Percentiles rank a stretch among this genome's conserved stretches.
Conservation (phyloP, 306 rosid genomes). For the Cyamopsis tetragonoloba region DNA sequence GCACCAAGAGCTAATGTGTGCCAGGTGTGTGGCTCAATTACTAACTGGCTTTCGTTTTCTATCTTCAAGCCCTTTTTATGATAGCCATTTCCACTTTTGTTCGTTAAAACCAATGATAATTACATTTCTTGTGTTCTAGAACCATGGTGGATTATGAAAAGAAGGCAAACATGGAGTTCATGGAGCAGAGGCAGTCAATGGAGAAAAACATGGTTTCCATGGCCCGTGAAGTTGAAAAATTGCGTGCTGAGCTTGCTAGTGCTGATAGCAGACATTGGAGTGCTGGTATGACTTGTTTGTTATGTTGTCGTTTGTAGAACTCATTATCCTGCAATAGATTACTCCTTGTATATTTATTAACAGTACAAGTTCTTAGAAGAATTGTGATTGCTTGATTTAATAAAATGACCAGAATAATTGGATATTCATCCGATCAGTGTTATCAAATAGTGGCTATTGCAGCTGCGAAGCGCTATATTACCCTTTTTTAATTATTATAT, state of each 20-base stretch:
- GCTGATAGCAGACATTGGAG: constrained; percentile 71
- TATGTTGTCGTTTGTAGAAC: constrained; percentile 6
- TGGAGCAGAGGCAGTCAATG: constrained; percentile 90
- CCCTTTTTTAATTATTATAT: too few species aligned
- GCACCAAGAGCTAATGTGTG: constrained; percentile 77
- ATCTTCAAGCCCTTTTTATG: not conserved
- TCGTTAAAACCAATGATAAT: not conserved
- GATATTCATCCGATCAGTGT: too few species aligned
- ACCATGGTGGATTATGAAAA: constrained; percentile 67
- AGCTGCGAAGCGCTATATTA: too few species aligned
- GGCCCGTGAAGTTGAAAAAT: constrained; percentile 91
- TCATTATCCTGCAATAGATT: constrained; percentile 7
- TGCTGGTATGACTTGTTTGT: constrained; percentile 51
- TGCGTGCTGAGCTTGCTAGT: constrained; percentile 74
- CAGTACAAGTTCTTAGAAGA: not conserved
- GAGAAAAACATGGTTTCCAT: constrained; percentile 82
- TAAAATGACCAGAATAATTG: constrained; percentile 14
- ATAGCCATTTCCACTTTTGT: not conserved
- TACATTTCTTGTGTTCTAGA: constrained; percentile 39
- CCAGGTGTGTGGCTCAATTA: constrained; percentile 49
- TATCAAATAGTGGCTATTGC: too few species aligned
- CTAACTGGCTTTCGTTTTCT: constrained; percentile 14
- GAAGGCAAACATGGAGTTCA: constrained; percentile 76
- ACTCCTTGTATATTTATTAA: not conserved
- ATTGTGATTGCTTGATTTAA: constrained; percentile 7